Evolutionary conservation across 768 basidiomycete species (phyloP), one percentile per base, ranked within the genome.

Genomic region (Hebeloma cylindrosporum): DNA sequence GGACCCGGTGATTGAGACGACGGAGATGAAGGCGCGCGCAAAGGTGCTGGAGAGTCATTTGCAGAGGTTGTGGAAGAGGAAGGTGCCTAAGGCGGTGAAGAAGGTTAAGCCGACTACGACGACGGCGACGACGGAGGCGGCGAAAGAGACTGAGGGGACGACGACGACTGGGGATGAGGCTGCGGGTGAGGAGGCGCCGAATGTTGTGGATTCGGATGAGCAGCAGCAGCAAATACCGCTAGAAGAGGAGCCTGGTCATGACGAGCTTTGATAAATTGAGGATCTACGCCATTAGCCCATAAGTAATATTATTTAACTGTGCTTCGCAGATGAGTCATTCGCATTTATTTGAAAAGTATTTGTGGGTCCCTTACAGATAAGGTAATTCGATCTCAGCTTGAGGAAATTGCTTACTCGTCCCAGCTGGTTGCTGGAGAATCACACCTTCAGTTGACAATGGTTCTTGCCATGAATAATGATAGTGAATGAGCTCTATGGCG

Each of bases 1-100:
- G 60, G 83, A 96, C 59, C 92, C 93, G 2, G 86, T 86, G n/a
- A 79, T 97, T 23, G 77, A 83, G 66, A 87, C 85, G 38, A 78
- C 69, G 54, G 93, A 97, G 67, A 83, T 98, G 80, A 85, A 84
- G 68, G 82, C 82, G 43, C 75, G 86, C 44, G 87, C 88, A 20
- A 88, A 85, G 74, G 76, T 76, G 32, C 69, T 96, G 26, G 92
- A 95, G 73, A 78, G 70, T 39, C 83, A 83, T 36, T 58, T 90
- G 64, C 79, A 81, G 62, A 82, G 74, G 60, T 57, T 91, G 47
- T 75, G 75, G 54, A 85, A 72, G 71, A 74, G 85, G 63, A 88
- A 80, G 69, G 68, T 73, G 32, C 82, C 86, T 2, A 86, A 85
- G 64, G 60, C 50, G 14, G 43, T 66, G 43, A 79, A 72, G 69